Percentiles rank a stretch among this genome's conserved stretches.
Conservation (phyloP, 78 protist genomes). For the Pigoraptor vietnamica region DNA sequence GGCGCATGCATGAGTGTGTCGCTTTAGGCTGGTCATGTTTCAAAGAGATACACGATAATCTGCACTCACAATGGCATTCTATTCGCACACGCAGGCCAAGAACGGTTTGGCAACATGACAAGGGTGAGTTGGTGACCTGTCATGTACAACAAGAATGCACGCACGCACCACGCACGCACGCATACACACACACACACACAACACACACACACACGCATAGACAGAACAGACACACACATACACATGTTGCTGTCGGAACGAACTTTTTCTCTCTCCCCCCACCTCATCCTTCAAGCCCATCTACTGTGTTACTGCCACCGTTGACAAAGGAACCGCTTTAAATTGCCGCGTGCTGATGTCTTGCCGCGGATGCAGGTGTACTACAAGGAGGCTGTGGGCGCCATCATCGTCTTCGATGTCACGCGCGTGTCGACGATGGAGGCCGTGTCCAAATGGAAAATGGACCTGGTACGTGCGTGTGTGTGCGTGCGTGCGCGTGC, state of each 20-base stretch:
- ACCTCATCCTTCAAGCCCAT: neutral
- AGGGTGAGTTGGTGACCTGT: conserved; percentile 24
- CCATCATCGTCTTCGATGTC: conserved; percentile 87
- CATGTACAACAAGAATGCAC: neutral
- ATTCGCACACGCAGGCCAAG: conserved; percentile 18
- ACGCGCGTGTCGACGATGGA: conserved; percentile 67
- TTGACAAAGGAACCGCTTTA: too few relatives aligned
- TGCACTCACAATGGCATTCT: neutral
- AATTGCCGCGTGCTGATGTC: too few relatives aligned
- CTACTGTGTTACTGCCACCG: too few relatives aligned
- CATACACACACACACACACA: neutral
- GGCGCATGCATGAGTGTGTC: too few relatives aligned
- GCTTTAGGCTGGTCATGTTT: neutral
- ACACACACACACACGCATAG: neutral
- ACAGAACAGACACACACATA: too few relatives aligned
- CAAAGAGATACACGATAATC: neutral
- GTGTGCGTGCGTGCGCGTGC: too few relatives aligned
- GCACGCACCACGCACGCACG: neutral
- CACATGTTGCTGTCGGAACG: too few relatives aligned
- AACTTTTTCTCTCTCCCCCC: neutral
- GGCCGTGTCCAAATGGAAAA: conserved; percentile 86
- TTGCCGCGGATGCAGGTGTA: conserved; percentile 68
- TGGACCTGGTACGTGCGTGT: conserved; percentile 63
- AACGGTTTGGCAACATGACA: conserved; percentile 86
- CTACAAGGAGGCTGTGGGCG: conserved; percentile 94